These are phyloP conservation scores for Boletus sp. DNA, from an alignment of 768 basidiomycete genomes.

Conservation along the genomic window DNA sequence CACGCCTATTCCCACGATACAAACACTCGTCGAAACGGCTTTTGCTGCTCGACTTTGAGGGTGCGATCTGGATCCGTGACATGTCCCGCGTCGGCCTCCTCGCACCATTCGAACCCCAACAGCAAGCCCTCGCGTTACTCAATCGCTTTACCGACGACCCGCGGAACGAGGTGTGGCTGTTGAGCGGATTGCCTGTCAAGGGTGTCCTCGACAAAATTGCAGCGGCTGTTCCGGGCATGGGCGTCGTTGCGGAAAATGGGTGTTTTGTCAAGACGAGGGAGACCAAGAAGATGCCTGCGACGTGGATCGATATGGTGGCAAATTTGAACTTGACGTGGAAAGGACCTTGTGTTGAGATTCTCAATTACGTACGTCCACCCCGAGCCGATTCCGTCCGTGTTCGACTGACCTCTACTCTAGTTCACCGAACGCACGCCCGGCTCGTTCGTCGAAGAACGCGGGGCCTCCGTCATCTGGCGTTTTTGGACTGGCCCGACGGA, in stretches of 20 bases:
- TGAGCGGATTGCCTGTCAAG: constrained; percentile 69
- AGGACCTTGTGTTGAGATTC: constrained; percentile 71
- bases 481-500: constrained; percentile 63
- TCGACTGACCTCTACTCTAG: constrained; percentile 36
- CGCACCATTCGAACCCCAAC: constrained; percentile 39
- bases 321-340: constrained; percentile 83
- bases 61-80: constrained; percentile 71
- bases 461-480: constrained; percentile 80
- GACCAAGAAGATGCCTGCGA: constrained; percentile 29
- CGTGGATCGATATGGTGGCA: constrained; percentile 79
- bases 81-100: constrained; percentile 43
- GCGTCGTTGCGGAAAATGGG: constrained; percentile 87
- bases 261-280: constrained; percentile 69
- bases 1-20: constrained; percentile 62
- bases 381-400: background rate
- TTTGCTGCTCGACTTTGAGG: constrained; percentile 75
- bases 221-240: constrained; percentile 59
- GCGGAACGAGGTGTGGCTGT: constrained; percentile 76
- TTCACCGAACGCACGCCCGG: constrained; percentile 88
- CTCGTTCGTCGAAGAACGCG: constrained; percentile 79
- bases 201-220: constrained; percentile 63
- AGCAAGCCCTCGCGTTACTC: constrained; percentile 44
- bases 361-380: constrained; percentile 67
- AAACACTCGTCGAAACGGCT: constrained; percentile 63
- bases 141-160: constrained; percentile 57